Conservation (phyloP, 140 eudicot species). For the Flaveria floridana region DNA sequence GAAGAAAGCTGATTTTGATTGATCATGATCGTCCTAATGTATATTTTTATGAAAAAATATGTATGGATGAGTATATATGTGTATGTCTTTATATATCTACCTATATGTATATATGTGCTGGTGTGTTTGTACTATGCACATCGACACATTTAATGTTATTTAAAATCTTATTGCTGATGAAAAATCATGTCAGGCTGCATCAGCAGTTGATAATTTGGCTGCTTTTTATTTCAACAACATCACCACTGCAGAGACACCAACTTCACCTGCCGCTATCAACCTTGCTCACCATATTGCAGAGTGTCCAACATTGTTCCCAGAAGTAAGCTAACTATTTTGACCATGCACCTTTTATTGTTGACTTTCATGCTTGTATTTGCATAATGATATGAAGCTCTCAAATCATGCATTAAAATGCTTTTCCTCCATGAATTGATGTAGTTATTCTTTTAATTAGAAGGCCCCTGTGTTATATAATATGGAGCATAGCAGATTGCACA, state of each 20-base stretch:
- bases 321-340: constrained; percentile 48
- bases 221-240: constrained; percentile 85
- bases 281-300: constrained; percentile 83
- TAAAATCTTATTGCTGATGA: not conserved
- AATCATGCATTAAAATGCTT: constrained; percentile 4
- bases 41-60: too few species aligned
- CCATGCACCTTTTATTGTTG: not conserved
- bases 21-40: not conserved
- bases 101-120: not conserved
- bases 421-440: not conserved
- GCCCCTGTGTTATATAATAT: too few species aligned
- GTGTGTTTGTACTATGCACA: not conserved
- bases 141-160: not conserved
- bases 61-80: not conserved
- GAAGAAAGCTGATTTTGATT: not conserved
- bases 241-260: constrained; percentile 79
- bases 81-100: not conserved
- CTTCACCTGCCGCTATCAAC: constrained; percentile 73
- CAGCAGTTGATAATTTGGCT: constrained; percentile 87
- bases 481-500: too few species aligned
- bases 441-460: too few species aligned
- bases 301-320: constrained; percentile 73
- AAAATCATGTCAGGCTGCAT: constrained; percentile 65
- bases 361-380: constrained; percentile 5
- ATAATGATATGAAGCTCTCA: not conserved